Evolutionary conservation across 2,329 filamentous ascomycete species (phyloP).

Genomic region (Eutypella sp.): DNA sequence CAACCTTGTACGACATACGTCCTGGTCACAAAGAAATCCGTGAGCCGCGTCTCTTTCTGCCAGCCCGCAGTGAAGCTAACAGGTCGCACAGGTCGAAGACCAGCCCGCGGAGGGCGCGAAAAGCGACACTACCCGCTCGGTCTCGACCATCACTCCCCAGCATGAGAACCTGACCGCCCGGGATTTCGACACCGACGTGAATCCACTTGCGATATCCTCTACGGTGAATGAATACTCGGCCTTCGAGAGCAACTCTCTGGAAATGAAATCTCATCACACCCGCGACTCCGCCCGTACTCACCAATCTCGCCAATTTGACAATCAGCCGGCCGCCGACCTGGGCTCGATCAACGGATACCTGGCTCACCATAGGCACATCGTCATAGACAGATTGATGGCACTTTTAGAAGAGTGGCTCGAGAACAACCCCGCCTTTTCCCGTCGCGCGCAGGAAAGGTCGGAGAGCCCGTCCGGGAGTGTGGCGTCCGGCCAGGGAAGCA

Average conservation of each 20-base stretch:
- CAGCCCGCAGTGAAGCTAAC: neutral
- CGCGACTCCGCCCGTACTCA: neutral
- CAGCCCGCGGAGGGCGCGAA: neutral
- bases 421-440: neutral
- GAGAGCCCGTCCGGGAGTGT: neutral
- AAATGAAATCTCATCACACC: slow-evolving; percentile 3
- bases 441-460: neutral
- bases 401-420: slow-evolving; percentile 5
- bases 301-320: slow-evolving; percentile 3
- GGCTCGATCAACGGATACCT: slow-evolving; percentile 6
- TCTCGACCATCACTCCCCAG: neutral
- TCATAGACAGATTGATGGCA: slow-evolving; percentile 6
- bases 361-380: slow-evolving; percentile 2
- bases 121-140: neutral
- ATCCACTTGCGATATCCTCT: neutral
- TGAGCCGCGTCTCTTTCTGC: neutral
- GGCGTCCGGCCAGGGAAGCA: neutral
- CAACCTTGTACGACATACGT: neutral
- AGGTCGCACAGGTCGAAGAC: neutral
- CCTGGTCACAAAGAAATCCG: neutral
- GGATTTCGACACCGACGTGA: neutral
- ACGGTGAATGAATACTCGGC: neutral
- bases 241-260: neutral
- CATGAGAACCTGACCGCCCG: slow-evolving; percentile 4
- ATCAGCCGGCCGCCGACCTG: slow-evolving; percentile 4